A percentile compares a stretch with the other conserved stretches of the same genome.
These are phyloP conservation scores for Lepidium campestre DNA, from an alignment of 441 rosid genomes.

Conservation along the genomic window DNA sequence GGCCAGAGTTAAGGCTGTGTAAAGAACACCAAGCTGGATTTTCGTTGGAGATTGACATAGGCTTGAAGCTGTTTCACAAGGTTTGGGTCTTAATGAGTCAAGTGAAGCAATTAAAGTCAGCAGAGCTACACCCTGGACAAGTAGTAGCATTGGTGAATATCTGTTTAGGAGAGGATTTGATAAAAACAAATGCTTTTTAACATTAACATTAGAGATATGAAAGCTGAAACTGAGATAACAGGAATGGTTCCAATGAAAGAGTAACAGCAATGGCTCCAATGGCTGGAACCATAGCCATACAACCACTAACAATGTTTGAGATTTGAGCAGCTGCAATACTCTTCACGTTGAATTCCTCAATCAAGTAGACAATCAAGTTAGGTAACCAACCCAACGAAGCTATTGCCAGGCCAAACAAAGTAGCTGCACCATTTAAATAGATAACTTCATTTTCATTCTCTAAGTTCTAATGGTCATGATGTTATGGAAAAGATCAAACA, in stretches of 20 bases:
- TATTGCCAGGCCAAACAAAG: constrained; percentile 15
- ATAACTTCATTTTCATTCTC: not conserved
- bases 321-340: constrained; percentile 47
- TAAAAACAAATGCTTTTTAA: not conserved
- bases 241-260: constrained; percentile 43
- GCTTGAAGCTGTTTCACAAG: constrained; percentile 26
- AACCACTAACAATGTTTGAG: constrained; percentile 33
- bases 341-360: constrained; percentile 38
- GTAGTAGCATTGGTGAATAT: constrained; percentile 14
- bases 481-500: not conserved
- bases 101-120: constrained; percentile 38
- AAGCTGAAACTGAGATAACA: constrained; percentile 40
- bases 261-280: constrained; percentile 35
- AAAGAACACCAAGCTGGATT: constrained; percentile 33
- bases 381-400: constrained; percentile 34
- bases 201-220: constrained; percentile 33
- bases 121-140: constrained; percentile 31
- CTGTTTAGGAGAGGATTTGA: constrained; percentile 3
- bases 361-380: constrained; percentile 47
- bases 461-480: not conserved
- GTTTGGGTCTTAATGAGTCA: constrained; percentile 29
- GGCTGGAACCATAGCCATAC: constrained; percentile 36
- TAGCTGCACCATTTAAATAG: not conserved
- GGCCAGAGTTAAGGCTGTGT: constrained; percentile 32
- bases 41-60: constrained; percentile 32